Base-by-base conservation (phyloP, 2,329 filamentous ascomycete species). In the Ceratocystis alfenasii region DNA sequence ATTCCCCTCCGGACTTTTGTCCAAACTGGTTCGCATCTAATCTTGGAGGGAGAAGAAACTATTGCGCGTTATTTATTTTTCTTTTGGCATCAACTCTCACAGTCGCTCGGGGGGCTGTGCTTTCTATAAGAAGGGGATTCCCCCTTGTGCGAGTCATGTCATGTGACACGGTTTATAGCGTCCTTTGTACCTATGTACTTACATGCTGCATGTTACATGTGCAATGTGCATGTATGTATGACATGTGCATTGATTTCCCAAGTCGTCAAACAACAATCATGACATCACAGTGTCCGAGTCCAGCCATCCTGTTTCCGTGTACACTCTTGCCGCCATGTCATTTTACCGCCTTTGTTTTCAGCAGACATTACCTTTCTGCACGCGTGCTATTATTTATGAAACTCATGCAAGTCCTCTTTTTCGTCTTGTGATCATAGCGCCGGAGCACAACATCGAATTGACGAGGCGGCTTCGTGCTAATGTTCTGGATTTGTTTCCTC, bases 211-310 rank as follows among this genome's bases (percentile, higher is more conserved):
- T 59, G 30, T n/a, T 36, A 5, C 55, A 59, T 60, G 33, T 41
- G 6, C 30, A 41, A 59, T 60, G 33, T 41, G 6, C 30, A 41
- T 33, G 33, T 30, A 60, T n/a, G 57, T 60, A 60, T 60, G 57
- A 60, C 57, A 41, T 60, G 57, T 60, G 57, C 33, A 60, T 60
- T 33, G 15, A 60, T 60, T 53, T 53, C 48, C 48, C 48, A 53
- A 53, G 48, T 53, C 22, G 48, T 53, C 10, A 53, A 25, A 28
- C 48, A 53, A 4, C 22, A 4, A 2, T 10, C 48, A 53, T 53
- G 48, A 53, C 48, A 53, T 53, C 48, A 53, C 22, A n/a, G 46
- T 22, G 20, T 50, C n/a, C 46, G 46, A 50, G n/a, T 50, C 46
- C 46, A 50, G 46, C n/a, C 46, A 10, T 50, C 46, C 25, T 53